A percentile compares a stretch with the other conserved stretches of the same genome.
Evolutionary conservation across 2,329 filamentous ascomycete species (phyloP).

Genomic region (Penicillium hesseltinei): DNA sequence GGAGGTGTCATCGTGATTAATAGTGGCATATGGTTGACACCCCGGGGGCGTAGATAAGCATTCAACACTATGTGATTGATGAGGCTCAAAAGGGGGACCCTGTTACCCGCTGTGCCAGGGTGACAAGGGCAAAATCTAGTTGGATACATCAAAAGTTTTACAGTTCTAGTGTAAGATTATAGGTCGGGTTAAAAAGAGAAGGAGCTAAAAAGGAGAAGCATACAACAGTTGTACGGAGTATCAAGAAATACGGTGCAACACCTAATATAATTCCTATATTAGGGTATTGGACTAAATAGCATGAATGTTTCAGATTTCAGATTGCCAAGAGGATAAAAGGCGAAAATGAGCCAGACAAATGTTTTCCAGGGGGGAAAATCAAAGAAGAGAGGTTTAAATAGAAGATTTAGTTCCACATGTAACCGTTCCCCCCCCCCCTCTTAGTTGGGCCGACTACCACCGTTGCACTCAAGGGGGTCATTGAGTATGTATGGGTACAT

Average conservation of each 20-base stretch:
- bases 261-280: neutral
- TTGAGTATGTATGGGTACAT: conserved; percentile 20
- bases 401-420: conserved; percentile 24
- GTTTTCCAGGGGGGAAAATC: neutral
- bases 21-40: neutral
- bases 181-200: neutral
- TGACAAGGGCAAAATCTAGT: neutral
- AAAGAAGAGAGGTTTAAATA: conserved; percentile 10
- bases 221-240: too few species aligned
- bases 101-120: neutral
- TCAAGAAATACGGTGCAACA: neutral
- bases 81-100: conserved; percentile 3
- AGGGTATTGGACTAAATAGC: neutral
- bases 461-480: conserved; percentile 32
- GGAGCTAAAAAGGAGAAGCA: neutral
- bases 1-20: neutral
- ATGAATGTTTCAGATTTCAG: conserved; percentile 5
- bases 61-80: neutral
- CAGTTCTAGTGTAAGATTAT: neutral
- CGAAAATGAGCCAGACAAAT: neutral
- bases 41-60: neutral
- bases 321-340: neutral
- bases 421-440: conserved; percentile 21
- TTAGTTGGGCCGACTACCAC: conserved; percentile 25
- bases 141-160: neutral